Conservation (phyloP, 352 stramenopile genomes). For the Globisporangium parvum region DNA sequence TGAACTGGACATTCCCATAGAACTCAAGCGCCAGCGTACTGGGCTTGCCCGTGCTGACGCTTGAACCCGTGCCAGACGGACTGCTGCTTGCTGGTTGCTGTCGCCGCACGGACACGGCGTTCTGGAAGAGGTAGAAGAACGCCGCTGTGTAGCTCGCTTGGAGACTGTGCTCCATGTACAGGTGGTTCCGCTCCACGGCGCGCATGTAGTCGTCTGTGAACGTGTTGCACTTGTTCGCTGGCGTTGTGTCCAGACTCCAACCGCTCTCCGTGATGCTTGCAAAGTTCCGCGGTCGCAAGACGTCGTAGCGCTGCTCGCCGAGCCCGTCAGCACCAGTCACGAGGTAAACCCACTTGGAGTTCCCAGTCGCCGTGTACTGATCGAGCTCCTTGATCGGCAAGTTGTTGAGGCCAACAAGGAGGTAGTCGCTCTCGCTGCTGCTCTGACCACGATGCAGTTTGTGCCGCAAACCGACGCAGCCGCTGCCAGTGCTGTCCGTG, state of each 20-base stretch:
- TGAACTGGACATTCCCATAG: constrained; percentile 1
- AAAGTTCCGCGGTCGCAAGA: constrained; percentile 13
- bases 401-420: not conserved
- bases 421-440: not conserved
- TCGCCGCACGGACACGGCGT: constrained; percentile 1
- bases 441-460: constrained; percentile 1
- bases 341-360: constrained; percentile 5
- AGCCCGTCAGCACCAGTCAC: not conserved
- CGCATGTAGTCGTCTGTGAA: constrained; percentile 9
- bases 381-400: constrained; percentile 1
- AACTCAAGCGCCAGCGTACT: not conserved
- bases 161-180: constrained; percentile 34
- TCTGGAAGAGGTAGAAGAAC: constrained; percentile 32
- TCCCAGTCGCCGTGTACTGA: not conserved
- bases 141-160: constrained; percentile 29
- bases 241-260: not conserved
- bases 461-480: constrained; percentile 1
- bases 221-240: not conserved
- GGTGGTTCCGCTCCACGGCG: constrained; percentile 24
- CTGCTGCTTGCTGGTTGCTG: too few relatives aligned
- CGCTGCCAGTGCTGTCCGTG: too few relatives aligned
- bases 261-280: not conserved
- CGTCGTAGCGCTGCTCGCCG: not conserved
- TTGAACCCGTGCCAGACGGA: too few relatives aligned
- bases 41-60: too few relatives aligned